Evolutionary conservation across 2,329 filamentous ascomycete species (phyloP), one percentile per base, ranked within the genome.

Genomic region (Trichoderma endophyticum): DNA sequence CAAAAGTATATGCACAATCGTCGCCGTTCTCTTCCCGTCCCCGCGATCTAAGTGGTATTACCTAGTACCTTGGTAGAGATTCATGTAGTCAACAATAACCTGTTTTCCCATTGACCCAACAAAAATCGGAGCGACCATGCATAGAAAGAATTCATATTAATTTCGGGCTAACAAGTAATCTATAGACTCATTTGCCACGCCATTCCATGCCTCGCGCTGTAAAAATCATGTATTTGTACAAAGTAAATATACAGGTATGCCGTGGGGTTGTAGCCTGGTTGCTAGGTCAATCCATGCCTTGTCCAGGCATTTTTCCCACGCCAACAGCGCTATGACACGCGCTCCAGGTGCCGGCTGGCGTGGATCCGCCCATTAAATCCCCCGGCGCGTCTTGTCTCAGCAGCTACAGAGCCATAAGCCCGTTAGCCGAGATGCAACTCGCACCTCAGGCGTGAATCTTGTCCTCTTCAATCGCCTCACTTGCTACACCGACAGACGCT

Each of bases 271-370:
- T 30, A 26, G 60, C 48, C 34, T 34, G n/a, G 69, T 71, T 71
- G 69, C 69, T 60, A 65, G 69, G 62, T 43, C 51, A 66, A 59
- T 66, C 51, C 36, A 18, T 43, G 24, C 69, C 48, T 26, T 26
- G 51, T 51, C 24, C 21, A 48, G 61, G 62, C 61, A 65, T 34
- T 48, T 51, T 56, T 60, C 36, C 54, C 61, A 54, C 69, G 69
- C 62, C 69, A 71, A 64, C 48, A 48, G 51, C 69, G 69, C 69
- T 60, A 64, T 54, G 62, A 48, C 69, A 71, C 69, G 62, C 69
- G 60, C 69, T 66, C 21, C 69, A 66, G 69, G 69, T 51, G 43
- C n/a, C 43, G 43, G 43, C 43, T 51, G 43, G 30, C 30, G 43
- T 63, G 59, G 68, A 56, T 48, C 68, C 68, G 21, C 69, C 69